Evolutionary conservation across 306 rosid species (phyloP).

Genomic region (Chamaecrista fasciculata): DNA sequence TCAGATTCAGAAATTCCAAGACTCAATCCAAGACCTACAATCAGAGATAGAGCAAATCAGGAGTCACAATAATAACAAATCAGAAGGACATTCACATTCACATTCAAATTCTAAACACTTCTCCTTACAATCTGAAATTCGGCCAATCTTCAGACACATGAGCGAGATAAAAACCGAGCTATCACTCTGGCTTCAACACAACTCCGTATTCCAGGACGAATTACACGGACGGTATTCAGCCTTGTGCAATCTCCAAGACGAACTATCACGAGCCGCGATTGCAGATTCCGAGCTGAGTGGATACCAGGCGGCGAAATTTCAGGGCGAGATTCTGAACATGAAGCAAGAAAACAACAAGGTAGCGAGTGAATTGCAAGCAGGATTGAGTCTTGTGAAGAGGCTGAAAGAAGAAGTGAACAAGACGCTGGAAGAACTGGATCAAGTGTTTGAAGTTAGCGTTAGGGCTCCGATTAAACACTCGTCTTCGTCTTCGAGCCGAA

Average conservation of each 20-base stretch:
- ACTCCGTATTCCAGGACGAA: slow-evolving; percentile 64
- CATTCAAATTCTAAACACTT: slow-evolving; percentile 26
- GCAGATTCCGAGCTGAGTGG: slow-evolving; percentile 42
- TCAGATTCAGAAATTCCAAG: slow-evolving; percentile 76
- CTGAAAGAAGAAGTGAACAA: slow-evolving; percentile 58
- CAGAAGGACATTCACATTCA: slow-evolving; percentile 37
- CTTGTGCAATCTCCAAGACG: slow-evolving; percentile 60
- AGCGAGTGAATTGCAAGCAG: slow-evolving; percentile 53
- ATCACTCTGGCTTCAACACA: slow-evolving; percentile 77
- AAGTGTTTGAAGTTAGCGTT: slow-evolving; percentile 44
- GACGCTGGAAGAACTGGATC: slow-evolving; percentile 48
- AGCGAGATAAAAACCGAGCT: slow-evolving; percentile 82
- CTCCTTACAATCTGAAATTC: slow-evolving; percentile 46
- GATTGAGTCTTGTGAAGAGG: slow-evolving; percentile 51
- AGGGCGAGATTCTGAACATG: slow-evolving; percentile 88
- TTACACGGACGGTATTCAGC: slow-evolving; percentile 56
- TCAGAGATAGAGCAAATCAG: slow-evolving; percentile 45
- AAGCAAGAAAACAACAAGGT: slow-evolving; percentile 76
- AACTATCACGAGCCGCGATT: slow-evolving; percentile 53
- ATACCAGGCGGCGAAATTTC: slow-evolving; percentile 86
- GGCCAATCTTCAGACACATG: slow-evolving; percentile 67
- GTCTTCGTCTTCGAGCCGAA: slow-evolving; percentile 26
- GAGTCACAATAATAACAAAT: slow-evolving; percentile 26
- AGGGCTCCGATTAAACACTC: slow-evolving; percentile 33
- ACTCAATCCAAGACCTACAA: slow-evolving; percentile 63